phyloP scores from a whole-genome alignment of 2,329 filamentous ascomycete genomes.

The Penicillium italicum region DNA sequence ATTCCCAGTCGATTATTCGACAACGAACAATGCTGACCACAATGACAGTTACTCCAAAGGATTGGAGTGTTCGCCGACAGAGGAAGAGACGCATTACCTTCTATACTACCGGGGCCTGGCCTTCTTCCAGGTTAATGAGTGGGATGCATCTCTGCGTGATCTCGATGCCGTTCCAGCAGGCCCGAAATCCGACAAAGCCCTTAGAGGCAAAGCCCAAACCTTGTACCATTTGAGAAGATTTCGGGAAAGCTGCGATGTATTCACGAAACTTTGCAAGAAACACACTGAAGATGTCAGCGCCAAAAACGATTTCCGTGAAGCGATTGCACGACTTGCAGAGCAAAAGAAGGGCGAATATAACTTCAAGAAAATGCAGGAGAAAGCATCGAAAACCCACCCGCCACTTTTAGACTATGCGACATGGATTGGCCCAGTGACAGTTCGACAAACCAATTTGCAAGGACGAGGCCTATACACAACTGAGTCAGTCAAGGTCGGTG shows the following conservation, averaged over 20 bases:
- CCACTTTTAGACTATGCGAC: conserved; percentile 35
- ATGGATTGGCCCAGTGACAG: conserved; percentile 42
- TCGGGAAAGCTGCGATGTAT: conserved; percentile 33
- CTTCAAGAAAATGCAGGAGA: conserved; percentile 24
- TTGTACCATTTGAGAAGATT: conserved; percentile 44
- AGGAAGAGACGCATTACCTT: conserved; percentile 36
- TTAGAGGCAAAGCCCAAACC: conserved; percentile 46
- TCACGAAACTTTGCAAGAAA: conserved; percentile 30
- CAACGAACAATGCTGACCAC: background rate
- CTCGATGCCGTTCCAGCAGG: conserved; percentile 16
- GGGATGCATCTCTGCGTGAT: conserved; percentile 36
- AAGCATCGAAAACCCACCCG: conserved; percentile 25
- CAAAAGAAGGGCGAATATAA: conserved; percentile 15
- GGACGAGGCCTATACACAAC: conserved; percentile 54
- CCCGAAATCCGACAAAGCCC: conserved; percentile 37
- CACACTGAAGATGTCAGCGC: conserved; percentile 37
- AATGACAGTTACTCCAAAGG: conserved; percentile 40
- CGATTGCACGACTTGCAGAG: conserved; percentile 19
- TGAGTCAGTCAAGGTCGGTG: conserved; percentile 46
- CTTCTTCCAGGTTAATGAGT: conserved; percentile 27
- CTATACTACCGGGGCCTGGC: conserved; percentile 36
- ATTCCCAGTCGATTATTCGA: background rate
- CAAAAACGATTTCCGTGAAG: conserved; percentile 28
- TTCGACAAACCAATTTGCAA: conserved; percentile 40
- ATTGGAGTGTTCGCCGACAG: conserved; percentile 32